Evolutionary conservation across 2,329 filamentous ascomycete species (phyloP), one percentile per base, ranked within the genome.

Genomic region (Colletotrichum orchidophilum): DNA sequence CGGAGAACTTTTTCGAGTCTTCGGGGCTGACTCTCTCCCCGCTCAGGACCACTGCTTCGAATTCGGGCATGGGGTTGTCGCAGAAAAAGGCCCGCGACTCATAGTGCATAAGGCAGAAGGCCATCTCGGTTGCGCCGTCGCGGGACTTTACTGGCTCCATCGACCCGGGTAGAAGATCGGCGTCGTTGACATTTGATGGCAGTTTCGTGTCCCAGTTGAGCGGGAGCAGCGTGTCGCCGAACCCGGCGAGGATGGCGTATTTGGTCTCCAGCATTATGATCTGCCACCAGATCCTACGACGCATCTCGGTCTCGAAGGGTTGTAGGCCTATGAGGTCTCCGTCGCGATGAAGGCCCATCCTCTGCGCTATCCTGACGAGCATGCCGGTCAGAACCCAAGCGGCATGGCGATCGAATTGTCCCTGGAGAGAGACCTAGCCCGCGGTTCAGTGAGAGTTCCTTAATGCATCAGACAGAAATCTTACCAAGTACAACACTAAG

Each of bases 271-370:
- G 21, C 63, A 71, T 71, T 24, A 71, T 67, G 13, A 71, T 71
- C 29, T 66, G 63, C 63, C 63, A 66, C 63, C 63, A 66, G 26
- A 66, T 58, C 1, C 63, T 54, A 5, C 63, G 63, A 5, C 63
- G 39, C n/a, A 66, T 66, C 39, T 66, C 63, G 2, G 63, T 60
- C 15, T 66, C 63, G 21, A 66, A 66, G 3, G 57, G 63, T 13
- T 33, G 42, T 1, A 66, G 54, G 2, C 83, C 82, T 5, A 90
- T 81, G 24, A 80, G 77, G 71, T 87, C 85, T 33, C 89, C 90
- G 68, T 92, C 90, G 12, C 88, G 85, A 71, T 92, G 89, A 55
- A 92, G 92, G 85, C 75, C 91, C 84, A 93, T 90, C 75, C 90
- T 90, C 75, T 92, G 88, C 0, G 89, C 90, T 65, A 92, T 88